A percentile compares a stretch with the other conserved stretches of the same genome.
These are phyloP conservation scores for Coemansia sp. DNA, from an alignment of 192 early-diverging fungal genomes.

Conservation along the genomic window DNA sequence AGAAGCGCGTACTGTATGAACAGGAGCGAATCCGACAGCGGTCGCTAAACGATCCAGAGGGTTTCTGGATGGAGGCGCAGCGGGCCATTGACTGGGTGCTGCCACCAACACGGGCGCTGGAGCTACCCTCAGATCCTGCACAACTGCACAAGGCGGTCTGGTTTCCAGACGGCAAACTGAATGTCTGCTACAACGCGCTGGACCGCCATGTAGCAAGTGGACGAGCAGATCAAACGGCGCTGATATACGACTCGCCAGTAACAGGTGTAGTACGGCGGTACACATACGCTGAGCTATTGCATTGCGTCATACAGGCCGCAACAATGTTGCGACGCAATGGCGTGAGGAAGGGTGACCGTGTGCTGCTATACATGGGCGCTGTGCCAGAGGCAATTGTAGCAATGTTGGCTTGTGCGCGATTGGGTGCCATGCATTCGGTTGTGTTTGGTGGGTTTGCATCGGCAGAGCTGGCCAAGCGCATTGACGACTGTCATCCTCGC, in stretches of 20 bases:
- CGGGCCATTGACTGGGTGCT: constrained; percentile 44
- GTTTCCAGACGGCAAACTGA: constrained; percentile 71
- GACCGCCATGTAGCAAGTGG: constrained; percentile 70
- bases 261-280: constrained; percentile 54
- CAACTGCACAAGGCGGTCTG: constrained; percentile 52
- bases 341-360: constrained; percentile 69
- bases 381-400: constrained; percentile 75
- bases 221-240: constrained; percentile 58
- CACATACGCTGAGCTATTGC: constrained; percentile 68
- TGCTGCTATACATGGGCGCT: constrained; percentile 84
- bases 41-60: constrained; percentile 36
- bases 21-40: constrained; percentile 28
- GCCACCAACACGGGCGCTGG: constrained; percentile 21
- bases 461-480: constrained; percentile 77
- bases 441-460: constrained; percentile 81
- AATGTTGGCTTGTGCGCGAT: constrained; percentile 81
- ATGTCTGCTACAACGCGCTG: constrained; percentile 79
- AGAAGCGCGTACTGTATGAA: not conserved
- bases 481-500: constrained; percentile 74
- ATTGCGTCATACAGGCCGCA: constrained; percentile 65
- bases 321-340: constrained; percentile 61
- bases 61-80: constrained; percentile 48
- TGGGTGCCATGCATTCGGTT: constrained; percentile 80
- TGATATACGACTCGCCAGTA: constrained; percentile 76
- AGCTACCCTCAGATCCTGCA: not conserved